phyloP scores from a whole-genome alignment of 2,329 filamentous ascomycete species.

The Lecanoromycetidae sp. region DNA sequence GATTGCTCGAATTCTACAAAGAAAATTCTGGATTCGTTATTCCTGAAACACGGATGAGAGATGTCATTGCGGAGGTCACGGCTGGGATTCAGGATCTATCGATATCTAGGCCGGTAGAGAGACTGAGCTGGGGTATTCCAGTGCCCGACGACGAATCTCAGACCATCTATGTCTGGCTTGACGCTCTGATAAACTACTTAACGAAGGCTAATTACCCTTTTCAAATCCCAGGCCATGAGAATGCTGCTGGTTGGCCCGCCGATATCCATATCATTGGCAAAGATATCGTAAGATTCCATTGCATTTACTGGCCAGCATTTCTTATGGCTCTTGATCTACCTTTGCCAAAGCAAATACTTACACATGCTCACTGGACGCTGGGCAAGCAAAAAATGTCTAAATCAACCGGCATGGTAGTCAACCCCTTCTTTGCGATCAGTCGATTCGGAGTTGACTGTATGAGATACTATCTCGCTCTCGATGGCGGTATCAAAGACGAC shows the following conservation, averaged over 20 bases:
- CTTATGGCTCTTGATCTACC: constrained; percentile 77
- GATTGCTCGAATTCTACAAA: constrained; percentile 65
- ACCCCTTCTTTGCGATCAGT: constrained; percentile 82
- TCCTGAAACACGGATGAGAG: constrained; percentile 60
- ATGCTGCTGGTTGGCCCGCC: constrained; percentile 66
- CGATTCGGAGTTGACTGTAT: constrained; percentile 78
- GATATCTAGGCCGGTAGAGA: constrained; percentile 66
- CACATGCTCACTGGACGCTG: constrained; percentile 93
- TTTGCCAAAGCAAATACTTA: constrained; percentile 65
- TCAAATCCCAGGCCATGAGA: constrained; percentile 54
- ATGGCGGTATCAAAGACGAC: constrained; percentile 66
- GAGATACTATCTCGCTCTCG: constrained; percentile 75
- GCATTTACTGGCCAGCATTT: constrained; percentile 95
- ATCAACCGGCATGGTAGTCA: constrained; percentile 85
- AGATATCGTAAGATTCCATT: constrained; percentile 93
- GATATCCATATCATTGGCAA: constrained; percentile 91
- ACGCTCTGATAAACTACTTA: constrained; percentile 87
- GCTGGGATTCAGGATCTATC: constrained; percentile 76
- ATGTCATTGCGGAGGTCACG: constrained; percentile 64
- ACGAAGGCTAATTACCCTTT: constrained; percentile 74
- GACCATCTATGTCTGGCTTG: constrained; percentile 97
- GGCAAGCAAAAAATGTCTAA: constrained; percentile 92
- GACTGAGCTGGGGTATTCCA: constrained; percentile 75
- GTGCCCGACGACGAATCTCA: constrained; percentile 76
- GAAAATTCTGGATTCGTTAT: constrained; percentile 67